Percentiles rank a stretch among this genome's conserved stretches.
Evolutionary conservation across 2,329 filamentous ascomycete genomes (phyloP).

Genomic region (Claviceps sp.): DNA sequence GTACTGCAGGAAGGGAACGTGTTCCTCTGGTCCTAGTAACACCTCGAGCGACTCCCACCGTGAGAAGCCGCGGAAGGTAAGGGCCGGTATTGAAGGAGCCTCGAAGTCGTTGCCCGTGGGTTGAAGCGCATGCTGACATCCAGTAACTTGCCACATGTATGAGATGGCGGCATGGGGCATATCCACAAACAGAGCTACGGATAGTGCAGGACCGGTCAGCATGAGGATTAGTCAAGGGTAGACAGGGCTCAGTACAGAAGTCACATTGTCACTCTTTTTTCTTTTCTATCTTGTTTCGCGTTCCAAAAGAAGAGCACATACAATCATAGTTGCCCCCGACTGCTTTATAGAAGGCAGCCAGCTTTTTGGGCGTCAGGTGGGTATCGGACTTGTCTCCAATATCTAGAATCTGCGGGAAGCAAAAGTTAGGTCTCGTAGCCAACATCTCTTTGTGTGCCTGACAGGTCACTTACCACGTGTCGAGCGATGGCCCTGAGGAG

Average conservation of each 20-base stretch:
- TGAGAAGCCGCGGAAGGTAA: slow-evolving; percentile 75
- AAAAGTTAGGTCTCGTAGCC: slow-evolving; percentile 8
- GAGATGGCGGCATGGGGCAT: slow-evolving; percentile 65
- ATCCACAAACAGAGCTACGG: slow-evolving; percentile 57
- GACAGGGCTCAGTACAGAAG: background rate
- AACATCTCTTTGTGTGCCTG: background rate
- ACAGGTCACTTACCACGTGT: slow-evolving; percentile 48
- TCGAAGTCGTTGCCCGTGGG: slow-evolving; percentile 61
- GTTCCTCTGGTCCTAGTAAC: slow-evolving; percentile 74
- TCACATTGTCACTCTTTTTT: background rate
- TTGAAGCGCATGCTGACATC: slow-evolving; percentile 79
- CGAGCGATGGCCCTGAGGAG: slow-evolving; percentile 55
- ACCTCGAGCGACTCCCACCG: slow-evolving; percentile 91
- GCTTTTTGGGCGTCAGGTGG: slow-evolving; percentile 50
- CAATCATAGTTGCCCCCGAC: slow-evolving; percentile 66
- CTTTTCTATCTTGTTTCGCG: background rate
- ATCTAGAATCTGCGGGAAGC: slow-evolving; percentile 32
- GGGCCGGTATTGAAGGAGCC: slow-evolving; percentile 64
- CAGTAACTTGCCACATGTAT: slow-evolving; percentile 83
- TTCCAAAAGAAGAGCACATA: slow-evolving; percentile 16
- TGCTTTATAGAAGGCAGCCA: slow-evolving; percentile 63
- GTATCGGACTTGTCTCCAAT: slow-evolving; percentile 43
- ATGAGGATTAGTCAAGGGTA: background rate
- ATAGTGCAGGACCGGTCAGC: slow-evolving; percentile 1
- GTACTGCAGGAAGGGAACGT: slow-evolving; percentile 70